These are phyloP conservation scores for Barnettozyma populi DNA, from an alignment of 805 yeast genomes.

Conservation along the genomic window DNA sequence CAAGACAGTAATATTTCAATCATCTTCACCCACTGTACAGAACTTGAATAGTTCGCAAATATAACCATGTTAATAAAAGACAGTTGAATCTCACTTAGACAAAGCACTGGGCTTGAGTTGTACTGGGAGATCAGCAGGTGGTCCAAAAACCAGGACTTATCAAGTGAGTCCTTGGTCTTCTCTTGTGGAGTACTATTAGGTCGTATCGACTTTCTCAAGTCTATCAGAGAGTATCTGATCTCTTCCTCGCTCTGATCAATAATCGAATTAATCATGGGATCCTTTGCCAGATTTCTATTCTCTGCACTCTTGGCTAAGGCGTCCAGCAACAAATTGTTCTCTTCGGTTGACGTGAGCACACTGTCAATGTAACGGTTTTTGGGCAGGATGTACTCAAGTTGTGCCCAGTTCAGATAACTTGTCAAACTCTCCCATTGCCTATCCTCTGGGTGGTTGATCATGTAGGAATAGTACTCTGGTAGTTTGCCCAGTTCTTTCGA, in stretches of 20 bases:
- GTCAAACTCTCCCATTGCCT: constrained; percentile 26
- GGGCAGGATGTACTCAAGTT: constrained; percentile 27
- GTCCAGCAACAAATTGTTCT: constrained; percentile 35
- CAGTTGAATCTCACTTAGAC: constrained; percentile 52
- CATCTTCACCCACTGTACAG: constrained; percentile 58
- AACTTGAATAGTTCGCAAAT: constrained; percentile 59
- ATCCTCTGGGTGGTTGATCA: constrained; percentile 37
- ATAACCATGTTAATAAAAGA: constrained; percentile 43
- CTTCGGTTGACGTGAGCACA: constrained; percentile 47
- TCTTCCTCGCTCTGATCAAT: constrained; percentile 31
- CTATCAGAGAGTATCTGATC: constrained; percentile 37
- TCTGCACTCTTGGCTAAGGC: constrained; percentile 30
- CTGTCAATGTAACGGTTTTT: constrained; percentile 28
- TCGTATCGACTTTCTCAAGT: constrained; percentile 34
- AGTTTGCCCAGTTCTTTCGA: constrained; percentile 25
- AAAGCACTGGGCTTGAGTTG: constrained; percentile 24
- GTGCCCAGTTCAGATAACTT: constrained; percentile 20
- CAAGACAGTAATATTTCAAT: constrained; percentile 38
- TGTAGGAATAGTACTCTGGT: constrained; percentile 30
- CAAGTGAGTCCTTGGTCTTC: constrained; percentile 47
- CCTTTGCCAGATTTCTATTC: constrained; percentile 24
- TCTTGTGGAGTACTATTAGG: constrained; percentile 33
- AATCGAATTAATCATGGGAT: constrained; percentile 28
- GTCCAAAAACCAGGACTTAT: constrained; percentile 55
- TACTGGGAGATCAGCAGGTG: constrained; percentile 27